Percentiles rank a stretch among this genome's conserved stretches.
Evolutionary conservation across 1,284 basidiomycete species (phyloP).

Genomic region (Vanrija sp.): DNA sequence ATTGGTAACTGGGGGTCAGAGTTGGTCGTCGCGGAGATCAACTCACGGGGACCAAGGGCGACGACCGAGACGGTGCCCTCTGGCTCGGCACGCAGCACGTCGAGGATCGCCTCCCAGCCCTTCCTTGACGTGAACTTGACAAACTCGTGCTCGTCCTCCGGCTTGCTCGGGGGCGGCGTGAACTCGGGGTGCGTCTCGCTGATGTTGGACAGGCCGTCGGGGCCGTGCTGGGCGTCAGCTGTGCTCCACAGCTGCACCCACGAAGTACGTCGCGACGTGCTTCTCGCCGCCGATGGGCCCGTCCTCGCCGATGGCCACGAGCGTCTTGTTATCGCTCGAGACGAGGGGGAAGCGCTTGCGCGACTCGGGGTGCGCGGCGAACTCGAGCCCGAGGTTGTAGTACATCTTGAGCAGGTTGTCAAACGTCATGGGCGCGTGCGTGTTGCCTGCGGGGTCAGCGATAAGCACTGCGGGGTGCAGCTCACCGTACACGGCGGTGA

Average conservation of each 20-base stretch:
- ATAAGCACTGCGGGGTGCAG: not conserved
- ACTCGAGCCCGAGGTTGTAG: conserved; percentile 63
- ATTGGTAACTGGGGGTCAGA: conserved; percentile 62
- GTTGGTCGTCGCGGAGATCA: not conserved
- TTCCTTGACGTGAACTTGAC: conserved; percentile 55
- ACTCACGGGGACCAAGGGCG: conserved; percentile 68
- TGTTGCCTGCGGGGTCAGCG: conserved; percentile 58
- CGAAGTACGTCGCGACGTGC: conserved; percentile 80
- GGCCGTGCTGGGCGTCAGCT: conserved; percentile 50
- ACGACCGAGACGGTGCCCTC: conserved; percentile 72
- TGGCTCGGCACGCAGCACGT: conserved; percentile 61
- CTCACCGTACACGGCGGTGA: conserved; percentile 72
- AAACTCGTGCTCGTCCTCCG: conserved; percentile 49
- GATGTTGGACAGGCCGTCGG: conserved; percentile 77
- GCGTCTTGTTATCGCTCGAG: conserved; percentile 55
- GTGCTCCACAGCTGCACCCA: conserved; percentile 25
- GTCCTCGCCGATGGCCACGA: conserved; percentile 64
- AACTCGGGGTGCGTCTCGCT: conserved; percentile 70
- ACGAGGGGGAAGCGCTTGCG: conserved; percentile 61
- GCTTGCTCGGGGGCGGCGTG: conserved; percentile 48
- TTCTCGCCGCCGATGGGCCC: conserved; percentile 70
- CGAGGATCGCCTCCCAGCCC: conserved; percentile 63
- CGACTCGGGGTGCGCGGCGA: conserved; percentile 59
- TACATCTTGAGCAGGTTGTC: conserved; percentile 75
- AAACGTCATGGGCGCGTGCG: conserved; percentile 54